Base-by-base conservation (phyloP, 1,139 yeast genomes). In the Taphrina betulina region DNA sequence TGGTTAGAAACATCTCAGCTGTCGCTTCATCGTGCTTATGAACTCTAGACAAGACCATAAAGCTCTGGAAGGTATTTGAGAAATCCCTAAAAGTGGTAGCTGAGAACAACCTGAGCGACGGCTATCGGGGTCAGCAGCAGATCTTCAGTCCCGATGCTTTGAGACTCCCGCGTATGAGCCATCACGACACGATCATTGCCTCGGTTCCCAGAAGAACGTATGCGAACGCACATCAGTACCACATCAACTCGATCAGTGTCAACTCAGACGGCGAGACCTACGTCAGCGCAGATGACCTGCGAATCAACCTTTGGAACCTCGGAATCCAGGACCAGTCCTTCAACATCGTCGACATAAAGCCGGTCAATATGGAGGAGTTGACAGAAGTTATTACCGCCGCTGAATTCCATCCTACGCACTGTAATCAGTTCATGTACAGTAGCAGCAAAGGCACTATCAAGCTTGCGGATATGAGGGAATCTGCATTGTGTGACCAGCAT, bases 341-440 rank as follows among this genome's bases (percentile, higher is more conserved):
- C 73, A 94, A 73, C 61, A 90, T 94, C 65, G 98, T 94, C 60
- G 98, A 94, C 71, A 94, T 94, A 66, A 90, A 94, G 71, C 99
- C 99, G 4, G 87, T 92, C 17, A 89, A 90, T 71, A 94, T 94
- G 98, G 99, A 94, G 73, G 99, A 94, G 72, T 79, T 94, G 66
- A 92, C 98, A 12, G 98, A 94, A 71, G 98, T 94, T 55, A 92
- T 94, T 63, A 94, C 99, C n/a, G 81, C 94, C 66, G 95, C 97
- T 2, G 96, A 90, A 70, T 92, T 94, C 74, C 98, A 94, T 70
- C 98, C 99, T 14, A 74, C 75, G 55, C 84, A 85, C 69, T 94
- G 99, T 75, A 92, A 92, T 70, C 75, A 86, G 67, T 92, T 94
- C 71, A 89, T 92, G 94, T 92, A 92, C 73, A 84, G 96, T n/a